These are phyloP conservation scores for Zygosaccharomyces siamensis DNA, from an alignment of 805 yeast genomes.

Conservation along the genomic window DNA sequence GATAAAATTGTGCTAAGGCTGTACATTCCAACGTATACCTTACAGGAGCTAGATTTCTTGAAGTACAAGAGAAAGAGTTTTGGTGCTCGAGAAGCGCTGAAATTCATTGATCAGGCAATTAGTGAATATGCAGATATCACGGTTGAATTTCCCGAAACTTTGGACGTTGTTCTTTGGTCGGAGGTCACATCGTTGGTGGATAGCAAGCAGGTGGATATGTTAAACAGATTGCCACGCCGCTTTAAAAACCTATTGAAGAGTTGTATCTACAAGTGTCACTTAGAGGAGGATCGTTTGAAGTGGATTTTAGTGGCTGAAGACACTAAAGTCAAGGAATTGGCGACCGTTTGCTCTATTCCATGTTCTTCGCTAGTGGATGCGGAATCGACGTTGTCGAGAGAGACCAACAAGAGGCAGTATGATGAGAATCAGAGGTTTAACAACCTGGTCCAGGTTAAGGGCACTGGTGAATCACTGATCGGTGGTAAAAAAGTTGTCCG, in stretches of 20 bases:
- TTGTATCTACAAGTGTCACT: conserved; percentile 49
- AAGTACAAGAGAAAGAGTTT: conserved; percentile 52
- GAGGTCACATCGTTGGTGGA: conserved; percentile 19
- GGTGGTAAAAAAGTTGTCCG: conserved; percentile 36
- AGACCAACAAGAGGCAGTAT: conserved; percentile 24
- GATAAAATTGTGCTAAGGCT: conserved; percentile 36
- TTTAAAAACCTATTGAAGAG: conserved; percentile 53
- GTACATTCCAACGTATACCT: conserved; percentile 49
- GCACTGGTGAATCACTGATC: conserved; percentile 17
- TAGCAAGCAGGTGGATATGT: conserved; percentile 8
- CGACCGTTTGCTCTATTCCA: conserved; percentile 48
- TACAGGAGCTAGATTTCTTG: conserved; percentile 55
- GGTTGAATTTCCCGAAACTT: conserved; percentile 46
- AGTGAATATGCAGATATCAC: conserved; percentile 26
- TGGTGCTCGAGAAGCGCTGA: conserved; percentile 62
- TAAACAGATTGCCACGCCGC: conserved; percentile 44
- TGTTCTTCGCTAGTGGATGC: conserved; percentile 36
- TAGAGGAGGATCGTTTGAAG: conserved; percentile 37
- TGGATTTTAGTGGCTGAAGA: conserved; percentile 68
- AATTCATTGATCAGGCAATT: conserved; percentile 48
- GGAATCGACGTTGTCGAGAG: conserved; percentile 25
- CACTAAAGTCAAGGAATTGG: conserved; percentile 49
- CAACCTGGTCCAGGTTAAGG: conserved; percentile 20
- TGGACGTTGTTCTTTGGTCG: conserved; percentile 26
- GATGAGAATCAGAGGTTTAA: conserved; percentile 25